phyloP scores from a whole-genome alignment of 768 basidiomycete genomes.

The Tulasnella sp. region DNA sequence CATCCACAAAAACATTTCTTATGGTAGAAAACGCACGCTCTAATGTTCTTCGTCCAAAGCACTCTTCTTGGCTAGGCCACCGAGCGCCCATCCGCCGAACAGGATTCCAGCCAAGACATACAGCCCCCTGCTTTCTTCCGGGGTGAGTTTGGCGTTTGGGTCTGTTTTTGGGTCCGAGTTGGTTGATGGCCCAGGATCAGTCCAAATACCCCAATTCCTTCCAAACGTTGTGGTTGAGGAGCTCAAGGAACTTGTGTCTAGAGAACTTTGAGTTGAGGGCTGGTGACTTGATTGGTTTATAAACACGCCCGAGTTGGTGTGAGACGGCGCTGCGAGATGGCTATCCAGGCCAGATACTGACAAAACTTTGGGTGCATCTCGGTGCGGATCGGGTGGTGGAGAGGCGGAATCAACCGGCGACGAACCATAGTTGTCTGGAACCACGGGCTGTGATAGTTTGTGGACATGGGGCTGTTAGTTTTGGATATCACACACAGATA shows the following conservation, averaged over 20 bases:
- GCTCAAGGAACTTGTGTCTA: too few relatives aligned
- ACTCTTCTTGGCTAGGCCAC: constrained; percentile 16
- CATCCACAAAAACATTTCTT: too few relatives aligned
- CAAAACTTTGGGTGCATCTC: constrained; percentile 35
- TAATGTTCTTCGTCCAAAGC: not conserved
- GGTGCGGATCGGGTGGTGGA: constrained; percentile 21
- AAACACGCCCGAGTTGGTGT: constrained; percentile 6
- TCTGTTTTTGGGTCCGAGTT: constrained; percentile 12
- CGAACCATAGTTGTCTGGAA: constrained; percentile 48
- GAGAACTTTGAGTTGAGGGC: too few relatives aligned
- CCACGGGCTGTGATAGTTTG: constrained; percentile 36
- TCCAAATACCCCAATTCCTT: too few relatives aligned
- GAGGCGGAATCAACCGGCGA: constrained; percentile 28
- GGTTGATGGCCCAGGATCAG: too few relatives aligned
- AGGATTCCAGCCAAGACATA: constrained; percentile 39
- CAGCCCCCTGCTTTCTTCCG: constrained; percentile 38
- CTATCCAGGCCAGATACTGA: constrained; percentile 38
- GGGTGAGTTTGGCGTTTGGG: constrained; percentile 20
- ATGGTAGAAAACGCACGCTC: too few relatives aligned
- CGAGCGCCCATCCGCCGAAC: constrained; percentile 38
- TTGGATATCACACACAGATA: not conserved
- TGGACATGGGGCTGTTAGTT: not conserved
- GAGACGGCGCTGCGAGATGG: constrained; percentile 38
- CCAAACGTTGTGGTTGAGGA: too few relatives aligned
- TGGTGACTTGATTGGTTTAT: too few relatives aligned